Base-by-base conservation (phyloP, 345 rosid genomes). In the Pelargonium nanum region DNA sequence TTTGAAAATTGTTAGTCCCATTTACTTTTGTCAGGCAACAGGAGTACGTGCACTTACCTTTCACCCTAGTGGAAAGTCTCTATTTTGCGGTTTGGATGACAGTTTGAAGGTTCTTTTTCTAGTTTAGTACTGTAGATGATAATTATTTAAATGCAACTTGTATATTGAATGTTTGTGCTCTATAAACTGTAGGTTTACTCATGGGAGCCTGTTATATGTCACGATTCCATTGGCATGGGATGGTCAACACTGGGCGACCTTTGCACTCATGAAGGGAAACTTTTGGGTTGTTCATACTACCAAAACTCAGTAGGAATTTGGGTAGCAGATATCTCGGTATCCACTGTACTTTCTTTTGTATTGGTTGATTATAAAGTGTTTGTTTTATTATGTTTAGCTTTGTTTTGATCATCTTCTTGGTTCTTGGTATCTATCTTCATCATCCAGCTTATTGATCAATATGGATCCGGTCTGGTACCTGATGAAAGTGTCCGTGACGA, bases 121-220 rank as follows among this genome's bases (percentile, higher is more conserved):
- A 34, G 45, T 15, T 34, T 34, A 34, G 12, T 34, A 34, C 12
- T 34, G 6, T 34, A 34, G 45, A 34, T 34, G 45, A 34, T 34
- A 34, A 10, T 34, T 5, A 4, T 34, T 4, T 3, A 4, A 34
- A 5, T 34, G 6, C 1, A 34, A 21, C 53, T 63, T 23, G 19
- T 54, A 51, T 69, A 28, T 12, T 24, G 55, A 22, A 23, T 50
- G 57, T 60, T 59, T 74, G n/a, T 20, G 23, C 66, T 40, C 58
- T 76, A 56, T 57, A 59, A 44, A 60, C 61, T 80, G 77, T 68
- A 94, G 99, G 96, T 90, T 72, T 90, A 80, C 79, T 90, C 99
- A 53, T 94, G 97, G 99, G 99, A 94, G 75, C 99, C 99, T 64
- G 82, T 90, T 64, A 68, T 88, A 70, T 78, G 91, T 67, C 91